Percentiles rank a stretch among this genome's conserved stretches.
These are phyloP conservation scores for Phanerochaete sordida DNA, from an alignment of 768 basidiomycete species.

Conservation along the genomic window DNA sequence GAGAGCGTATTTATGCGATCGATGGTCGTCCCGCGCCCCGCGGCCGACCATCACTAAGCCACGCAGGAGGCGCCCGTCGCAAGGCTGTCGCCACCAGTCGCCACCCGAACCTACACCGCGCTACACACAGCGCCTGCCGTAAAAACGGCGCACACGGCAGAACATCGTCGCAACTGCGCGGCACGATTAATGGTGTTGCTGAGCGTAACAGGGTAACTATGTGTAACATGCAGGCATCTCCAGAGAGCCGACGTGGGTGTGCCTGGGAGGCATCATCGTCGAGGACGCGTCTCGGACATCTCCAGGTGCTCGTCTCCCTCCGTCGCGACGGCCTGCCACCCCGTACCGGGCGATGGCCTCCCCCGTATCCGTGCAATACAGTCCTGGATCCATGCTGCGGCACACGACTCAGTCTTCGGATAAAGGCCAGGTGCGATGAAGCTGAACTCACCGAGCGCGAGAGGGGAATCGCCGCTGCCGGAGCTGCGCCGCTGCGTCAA, in stretches of 20 bases:
- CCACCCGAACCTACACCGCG: slow-evolving; percentile 1
- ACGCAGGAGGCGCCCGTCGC: slow-evolving; percentile 1
- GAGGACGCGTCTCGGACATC: slow-evolving; percentile 43
- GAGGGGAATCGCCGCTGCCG: slow-evolving; percentile 28
- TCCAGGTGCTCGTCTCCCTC: slow-evolving; percentile 67
- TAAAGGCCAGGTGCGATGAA: neutral
- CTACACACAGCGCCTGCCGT: neutral
- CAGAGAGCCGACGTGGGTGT: too few species aligned
- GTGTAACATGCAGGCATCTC: neutral
- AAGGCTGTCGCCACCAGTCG: slow-evolving; percentile 1
- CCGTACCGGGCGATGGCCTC: slow-evolving; percentile 50
- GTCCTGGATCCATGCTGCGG: slow-evolving; percentile 39
- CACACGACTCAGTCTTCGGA: neutral
- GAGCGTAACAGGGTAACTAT: neutral
- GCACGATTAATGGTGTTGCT: neutral
- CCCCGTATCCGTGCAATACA: slow-evolving; percentile 47
- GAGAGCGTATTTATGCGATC: slow-evolving; percentile 2
- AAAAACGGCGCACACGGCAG: neutral
- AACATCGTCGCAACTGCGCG: neutral
- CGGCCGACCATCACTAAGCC: slow-evolving; percentile 1
- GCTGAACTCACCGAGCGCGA: slow-evolving; percentile 24
- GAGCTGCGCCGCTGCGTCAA: slow-evolving; percentile 57
- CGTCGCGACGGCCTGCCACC: slow-evolving; percentile 78
- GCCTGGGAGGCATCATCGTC: neutral
- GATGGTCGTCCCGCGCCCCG: neutral